phyloP scores from a whole-genome alignment of 108 stramenopile genomes.

The Discostella pseudostelligera region DNA sequence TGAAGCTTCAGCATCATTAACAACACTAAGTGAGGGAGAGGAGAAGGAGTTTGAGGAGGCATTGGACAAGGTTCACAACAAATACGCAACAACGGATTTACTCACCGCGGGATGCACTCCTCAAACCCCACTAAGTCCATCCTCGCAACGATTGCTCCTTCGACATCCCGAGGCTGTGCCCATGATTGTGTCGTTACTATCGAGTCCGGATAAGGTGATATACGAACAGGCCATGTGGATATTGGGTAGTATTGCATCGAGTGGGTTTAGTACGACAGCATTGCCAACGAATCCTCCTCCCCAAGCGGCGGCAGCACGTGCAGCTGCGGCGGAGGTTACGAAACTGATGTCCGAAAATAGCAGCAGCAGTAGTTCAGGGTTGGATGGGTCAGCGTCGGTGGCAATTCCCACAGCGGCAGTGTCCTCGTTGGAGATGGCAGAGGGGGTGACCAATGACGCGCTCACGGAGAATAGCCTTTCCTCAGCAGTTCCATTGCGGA shows the following conservation, averaged over 20 bases:
- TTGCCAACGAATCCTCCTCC: too few species aligned
- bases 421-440: neutral
- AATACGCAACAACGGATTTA: neutral
- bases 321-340: constrained; percentile 6
- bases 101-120: constrained; percentile 9
- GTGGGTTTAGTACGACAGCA: constrained; percentile 49
- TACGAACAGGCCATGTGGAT: constrained; percentile 88
- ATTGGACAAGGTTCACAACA: neutral
- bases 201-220: constrained; percentile 62
- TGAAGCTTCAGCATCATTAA: constrained; percentile 1
- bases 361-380: too few species aligned
- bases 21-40: neutral
- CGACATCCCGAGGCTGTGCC: constrained; percentile 85
- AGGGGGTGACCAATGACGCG: neutral
- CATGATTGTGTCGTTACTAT: constrained; percentile 72
- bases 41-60: neutral
- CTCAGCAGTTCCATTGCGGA: neutral
- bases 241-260: constrained; percentile 77
- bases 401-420: constrained; percentile 1
- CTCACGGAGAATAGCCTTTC: neutral
- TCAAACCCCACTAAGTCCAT: constrained; percentile 47
- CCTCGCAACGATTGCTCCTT: constrained; percentile 74
- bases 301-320: constrained; percentile 1
- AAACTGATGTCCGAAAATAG: too few species aligned
- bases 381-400: neutral